phyloP scores from a whole-genome alignment of 2,329 filamentous ascomycete genomes.

The Botrytis cinerea region DNA sequence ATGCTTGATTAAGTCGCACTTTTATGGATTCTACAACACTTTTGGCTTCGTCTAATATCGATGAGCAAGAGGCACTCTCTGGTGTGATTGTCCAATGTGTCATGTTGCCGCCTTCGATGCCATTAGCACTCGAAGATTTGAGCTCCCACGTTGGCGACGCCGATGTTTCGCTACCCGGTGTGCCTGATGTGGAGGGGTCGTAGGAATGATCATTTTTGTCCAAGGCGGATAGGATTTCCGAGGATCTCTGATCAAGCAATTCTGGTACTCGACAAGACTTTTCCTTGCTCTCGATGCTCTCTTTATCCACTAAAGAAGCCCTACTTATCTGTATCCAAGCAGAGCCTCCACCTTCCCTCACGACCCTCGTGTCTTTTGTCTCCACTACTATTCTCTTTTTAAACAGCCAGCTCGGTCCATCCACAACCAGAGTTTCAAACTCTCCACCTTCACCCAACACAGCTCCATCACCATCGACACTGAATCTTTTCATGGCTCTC shows the following conservation, averaged over 20 bases:
- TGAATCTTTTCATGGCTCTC: constrained; percentile 65
- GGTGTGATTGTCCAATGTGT: constrained; percentile 33
- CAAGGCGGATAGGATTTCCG: constrained; percentile 29
- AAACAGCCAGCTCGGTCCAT: constrained; percentile 75
- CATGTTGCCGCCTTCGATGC: constrained; percentile 1
- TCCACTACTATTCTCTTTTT: constrained; percentile 66
- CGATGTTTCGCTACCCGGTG: not conserved
- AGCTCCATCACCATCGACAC: constrained; percentile 63
- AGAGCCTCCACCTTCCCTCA: constrained; percentile 73
- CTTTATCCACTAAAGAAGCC: constrained; percentile 50
- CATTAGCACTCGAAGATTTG: not conserved
- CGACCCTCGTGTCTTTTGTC: constrained; percentile 53
- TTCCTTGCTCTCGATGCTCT: constrained; percentile 44
- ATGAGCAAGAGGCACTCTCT: not conserved
- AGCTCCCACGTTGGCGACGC: constrained; percentile 5
- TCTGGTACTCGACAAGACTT: constrained; percentile 57
- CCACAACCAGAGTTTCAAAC: constrained; percentile 88
- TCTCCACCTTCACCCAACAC: constrained; percentile 91
- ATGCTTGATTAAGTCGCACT: constrained; percentile 43
- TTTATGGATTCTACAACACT: constrained; percentile 51
- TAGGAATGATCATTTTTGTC: not conserved
- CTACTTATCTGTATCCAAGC: constrained; percentile 66
- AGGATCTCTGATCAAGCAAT: constrained; percentile 66
- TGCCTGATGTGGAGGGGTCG: not conserved
- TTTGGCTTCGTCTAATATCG: constrained; percentile 52